A percentile compares a stretch with the other conserved stretches of the same genome.
These are phyloP conservation scores for Plectosphaerella cucumerina DNA, from an alignment of 2,329 filamentous ascomycete species.

Conservation along the genomic window DNA sequence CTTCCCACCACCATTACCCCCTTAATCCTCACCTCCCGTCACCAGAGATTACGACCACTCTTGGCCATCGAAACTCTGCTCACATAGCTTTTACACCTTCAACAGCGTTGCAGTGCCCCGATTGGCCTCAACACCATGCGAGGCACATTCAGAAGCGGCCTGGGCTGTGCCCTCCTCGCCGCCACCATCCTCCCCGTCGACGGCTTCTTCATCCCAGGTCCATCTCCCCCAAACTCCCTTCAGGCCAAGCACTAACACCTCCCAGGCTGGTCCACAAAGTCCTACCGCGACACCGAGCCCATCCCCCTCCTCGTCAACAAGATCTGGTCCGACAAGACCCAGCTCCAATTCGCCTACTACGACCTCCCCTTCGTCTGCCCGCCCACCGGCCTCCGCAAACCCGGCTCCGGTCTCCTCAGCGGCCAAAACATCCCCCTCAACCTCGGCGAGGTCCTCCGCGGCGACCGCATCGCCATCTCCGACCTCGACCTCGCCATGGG, in stretches of 20 bases:
- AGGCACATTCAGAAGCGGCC: conserved; percentile 6
- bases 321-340: conserved; percentile 82
- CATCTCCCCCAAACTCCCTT: conserved; percentile 16
- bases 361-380: conserved; percentile 85
- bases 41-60: no score
- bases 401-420: conserved; percentile 20
- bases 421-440: conserved; percentile 78
- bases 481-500: conserved; percentile 79
- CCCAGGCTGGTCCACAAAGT: conserved; percentile 75
- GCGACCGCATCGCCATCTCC: conserved; percentile 79
- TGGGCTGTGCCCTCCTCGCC: conserved; percentile 37
- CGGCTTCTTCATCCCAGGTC: conserved; percentile 86
- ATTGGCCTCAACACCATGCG: no score
- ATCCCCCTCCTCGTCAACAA: conserved; percentile 90
- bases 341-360: conserved; percentile 88
- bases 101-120: no score
- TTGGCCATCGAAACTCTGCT: no score
- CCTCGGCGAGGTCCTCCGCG: conserved; percentile 80
- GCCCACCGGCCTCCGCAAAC: conserved; percentile 50
- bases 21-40: no score
- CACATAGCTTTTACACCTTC: no score
- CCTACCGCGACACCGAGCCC: conserved; percentile 69
- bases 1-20: no score
- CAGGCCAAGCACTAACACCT: conserved; percentile 8
- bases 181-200: conserved; percentile 42